Conservation (phyloP, 2,329 filamentous ascomycete genomes). For the Tolypocladium tundrense region DNA sequence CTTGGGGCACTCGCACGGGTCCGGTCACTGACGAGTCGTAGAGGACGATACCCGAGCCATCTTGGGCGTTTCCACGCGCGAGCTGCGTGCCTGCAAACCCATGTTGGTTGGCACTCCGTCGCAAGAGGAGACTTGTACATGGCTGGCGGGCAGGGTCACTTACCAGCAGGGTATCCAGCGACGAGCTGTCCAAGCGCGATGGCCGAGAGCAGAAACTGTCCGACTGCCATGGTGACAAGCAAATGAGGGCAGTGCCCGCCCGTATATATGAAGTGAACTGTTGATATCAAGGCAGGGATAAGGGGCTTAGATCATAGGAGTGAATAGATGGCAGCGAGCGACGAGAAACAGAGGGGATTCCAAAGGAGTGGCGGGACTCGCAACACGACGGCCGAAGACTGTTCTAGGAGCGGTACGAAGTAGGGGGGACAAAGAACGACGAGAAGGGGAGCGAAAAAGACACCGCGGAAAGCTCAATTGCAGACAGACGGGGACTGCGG, state of each 20-base stretch:
- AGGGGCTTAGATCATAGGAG: background rate
- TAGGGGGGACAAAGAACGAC: background rate
- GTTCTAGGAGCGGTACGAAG: background rate
- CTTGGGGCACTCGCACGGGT: slow-evolving; percentile 32
- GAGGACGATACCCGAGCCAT: slow-evolving; percentile 17
- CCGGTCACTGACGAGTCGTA: slow-evolving; percentile 24
- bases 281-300: background rate
- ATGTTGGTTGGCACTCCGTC: background rate
- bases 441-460: background rate
- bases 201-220: slow-evolving; percentile 12
- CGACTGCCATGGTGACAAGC: slow-evolving; percentile 11
- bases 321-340: background rate
- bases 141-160: background rate
- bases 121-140: background rate
- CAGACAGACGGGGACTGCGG: background rate
- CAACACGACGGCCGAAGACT: background rate
- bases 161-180: slow-evolving; percentile 13
- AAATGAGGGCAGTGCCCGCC: background rate
- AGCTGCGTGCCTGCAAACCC: background rate
- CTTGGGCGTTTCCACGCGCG: background rate
- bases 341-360: background rate
- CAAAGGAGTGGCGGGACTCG: background rate
- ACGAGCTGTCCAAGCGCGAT: slow-evolving; percentile 12
- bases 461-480: background rate
- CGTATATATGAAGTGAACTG: background rate